A percentile compares a stretch with the other conserved stretches of the same genome.
Conservation (phyloP, 148 eudicot species). For the Dianthus caryophyllus region DNA sequence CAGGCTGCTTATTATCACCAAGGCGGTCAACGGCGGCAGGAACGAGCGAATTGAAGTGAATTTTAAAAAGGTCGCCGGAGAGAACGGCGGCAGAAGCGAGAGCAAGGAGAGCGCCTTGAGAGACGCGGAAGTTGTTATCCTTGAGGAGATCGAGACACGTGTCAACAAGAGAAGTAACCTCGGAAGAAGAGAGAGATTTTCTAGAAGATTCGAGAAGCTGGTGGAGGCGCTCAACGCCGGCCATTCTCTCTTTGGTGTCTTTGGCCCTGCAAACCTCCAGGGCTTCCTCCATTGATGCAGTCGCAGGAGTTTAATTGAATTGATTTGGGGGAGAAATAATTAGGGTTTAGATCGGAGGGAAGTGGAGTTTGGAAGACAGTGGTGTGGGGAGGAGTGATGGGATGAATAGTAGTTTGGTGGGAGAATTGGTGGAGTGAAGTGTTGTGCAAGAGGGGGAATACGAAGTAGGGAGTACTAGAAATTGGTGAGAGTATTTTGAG, state of each 20-base stretch:
- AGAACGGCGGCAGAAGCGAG: slow-evolving; percentile 91
- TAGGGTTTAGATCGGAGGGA: slow-evolving; percentile 4
- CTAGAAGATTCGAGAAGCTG: slow-evolving; percentile 82
- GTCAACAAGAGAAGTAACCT: slow-evolving; percentile 78
- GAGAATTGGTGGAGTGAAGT: neutral
- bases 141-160: slow-evolving; percentile 90
- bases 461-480: too few species aligned
- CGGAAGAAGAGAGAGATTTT: slow-evolving; percentile 57
- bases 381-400: too few species aligned
- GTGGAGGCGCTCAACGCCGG: slow-evolving; percentile 85
- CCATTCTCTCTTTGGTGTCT: slow-evolving; percentile 95
- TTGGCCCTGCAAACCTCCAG: slow-evolving; percentile 68
- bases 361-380: neutral
- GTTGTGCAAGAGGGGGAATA: neutral
- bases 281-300: slow-evolving; percentile 97
- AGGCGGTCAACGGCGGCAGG: slow-evolving; percentile 87
- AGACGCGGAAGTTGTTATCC: slow-evolving; percentile 79
- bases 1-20: slow-evolving; percentile 92
- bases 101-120: slow-evolving; percentile 73
- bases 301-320: too few species aligned
- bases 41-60: slow-evolving; percentile 80
- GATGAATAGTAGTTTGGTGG: neutral
- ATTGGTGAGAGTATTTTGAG: too few species aligned
- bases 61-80: slow-evolving; percentile 77
- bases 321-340: neutral